Evolutionary conservation across 768 basidiomycete species (phyloP), one percentile per base, ranked within the genome.

Genomic region (Cystofilobasidium capitatum): DNA sequence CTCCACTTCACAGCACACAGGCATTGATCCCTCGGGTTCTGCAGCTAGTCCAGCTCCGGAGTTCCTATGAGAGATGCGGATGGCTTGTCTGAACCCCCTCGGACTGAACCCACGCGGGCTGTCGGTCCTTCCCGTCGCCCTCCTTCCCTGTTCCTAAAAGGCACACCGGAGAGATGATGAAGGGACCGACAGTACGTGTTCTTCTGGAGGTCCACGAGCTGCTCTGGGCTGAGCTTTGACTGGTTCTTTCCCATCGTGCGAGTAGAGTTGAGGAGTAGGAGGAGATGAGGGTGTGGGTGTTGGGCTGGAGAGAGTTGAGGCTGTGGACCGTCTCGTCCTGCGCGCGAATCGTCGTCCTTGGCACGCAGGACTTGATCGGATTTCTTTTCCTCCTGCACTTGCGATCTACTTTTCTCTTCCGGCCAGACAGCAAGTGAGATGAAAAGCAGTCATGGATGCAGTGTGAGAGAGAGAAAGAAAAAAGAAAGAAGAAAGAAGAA

Each of bases 151-250:
- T 7, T 17, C 13, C 55, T 14, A 16, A 22, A 33, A 22, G 31
- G 20, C 24, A 55, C 17, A 35, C 54, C 33, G 13, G 3, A 9
- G 58, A 22, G 22, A 26, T 33, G 31, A 24, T 39, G 35, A 3
- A 24, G n/a, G 83, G 37, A 76, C 81, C 71, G 73, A 94, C 96
- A 98, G 77, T 98, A 94, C 0, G 96, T 99, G 79, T 91, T 88
- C 84, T 92, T 93, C 81, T 98, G 94, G 60, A 99, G 85, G 74
- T 93, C 91, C 22, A 86, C 82, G 70, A 99, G 86, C 79, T 98
- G 91, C 70, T 98, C 94, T 49, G 88, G 85, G 17, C 90, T 87
- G 55, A 99, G 84, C 79, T 98, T 99, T 73, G 87, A 89, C 79
- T 97, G 92, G 39, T 90, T 88, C 81, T 97, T 97, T 78, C 96